These are phyloP conservation scores for Thuja plicata DNA, from an alignment of 83 land plant genomes.

Conservation along the genomic window DNA sequence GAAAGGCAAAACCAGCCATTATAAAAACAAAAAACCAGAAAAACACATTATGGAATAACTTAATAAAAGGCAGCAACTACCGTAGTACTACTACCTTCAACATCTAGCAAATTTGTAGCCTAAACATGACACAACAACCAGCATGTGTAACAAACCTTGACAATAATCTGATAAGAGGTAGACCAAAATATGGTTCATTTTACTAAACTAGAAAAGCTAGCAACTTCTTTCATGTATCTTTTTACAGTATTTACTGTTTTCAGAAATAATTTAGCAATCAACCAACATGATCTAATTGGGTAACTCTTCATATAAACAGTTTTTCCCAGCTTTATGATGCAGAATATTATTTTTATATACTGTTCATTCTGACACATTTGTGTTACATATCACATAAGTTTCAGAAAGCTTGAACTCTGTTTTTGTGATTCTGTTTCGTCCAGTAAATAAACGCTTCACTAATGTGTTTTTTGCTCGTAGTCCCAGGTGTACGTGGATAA, in stretches of 20 bases:
- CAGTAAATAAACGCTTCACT: background rate
- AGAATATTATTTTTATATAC: background rate
- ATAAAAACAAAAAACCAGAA: background rate
- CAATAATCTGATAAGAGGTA: background rate
- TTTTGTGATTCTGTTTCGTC: background rate
- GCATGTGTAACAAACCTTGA: background rate
- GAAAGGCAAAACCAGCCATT: background rate
- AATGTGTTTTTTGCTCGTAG: background rate
- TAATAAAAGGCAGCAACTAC: background rate
- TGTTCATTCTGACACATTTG: background rate
- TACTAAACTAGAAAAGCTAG: background rate
- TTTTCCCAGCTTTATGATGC: background rate
- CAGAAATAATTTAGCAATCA: background rate
- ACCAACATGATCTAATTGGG: background rate
- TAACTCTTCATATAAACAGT: background rate
- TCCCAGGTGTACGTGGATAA: background rate
- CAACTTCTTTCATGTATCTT: background rate
- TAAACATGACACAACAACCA: background rate
- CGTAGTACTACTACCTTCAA: background rate
- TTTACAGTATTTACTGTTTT: background rate
- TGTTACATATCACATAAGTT: background rate
- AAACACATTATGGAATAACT: background rate
- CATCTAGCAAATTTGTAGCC: background rate
- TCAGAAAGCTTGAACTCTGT: background rate
- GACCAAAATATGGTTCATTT: background rate